Conservation (phyloP, 192 early-diverging fungal genomes). For the Linnemannia zychae region DNA sequence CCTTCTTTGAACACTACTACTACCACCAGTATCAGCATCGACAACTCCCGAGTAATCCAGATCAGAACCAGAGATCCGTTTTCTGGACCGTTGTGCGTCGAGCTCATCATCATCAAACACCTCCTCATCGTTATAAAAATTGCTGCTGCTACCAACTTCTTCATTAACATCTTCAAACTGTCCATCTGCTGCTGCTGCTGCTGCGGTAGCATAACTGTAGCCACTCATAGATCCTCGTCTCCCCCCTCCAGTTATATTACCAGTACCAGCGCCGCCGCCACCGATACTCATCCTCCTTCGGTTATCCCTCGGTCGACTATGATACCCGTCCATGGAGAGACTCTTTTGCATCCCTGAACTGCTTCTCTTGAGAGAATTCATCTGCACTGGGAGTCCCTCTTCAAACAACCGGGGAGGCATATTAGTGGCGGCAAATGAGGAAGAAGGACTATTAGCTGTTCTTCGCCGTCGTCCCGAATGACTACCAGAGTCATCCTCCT, state of each 20-base stretch:
- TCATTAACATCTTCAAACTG: not conserved
- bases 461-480: not conserved
- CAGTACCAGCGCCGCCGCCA: not conserved
- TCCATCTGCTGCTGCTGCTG: not conserved
- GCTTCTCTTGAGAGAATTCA: conserved; percentile 23
- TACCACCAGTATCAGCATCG: not conserved
- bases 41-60: not conserved
- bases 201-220: too few species aligned
- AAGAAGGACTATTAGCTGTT: not conserved
- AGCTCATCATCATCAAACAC: not conserved
- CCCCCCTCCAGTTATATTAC: too few species aligned
- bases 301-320: not conserved
- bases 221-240: not conserved
- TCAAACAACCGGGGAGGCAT: not conserved
- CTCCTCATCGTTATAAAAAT: not conserved
- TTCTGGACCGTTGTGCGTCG: conserved; percentile 14
- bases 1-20: not conserved
- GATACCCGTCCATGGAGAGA: not conserved
- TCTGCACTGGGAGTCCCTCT: conserved; percentile 1
- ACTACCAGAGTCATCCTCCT: not conserved
- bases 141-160: not conserved
- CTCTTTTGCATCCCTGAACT: conserved; percentile 36
- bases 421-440: not conserved
- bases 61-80: conserved; percentile 27
- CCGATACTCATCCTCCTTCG: conserved; percentile 2